Evolutionary conservation across 768 basidiomycete species (phyloP), one percentile per base, ranked within the genome.

Genomic region (Lactarius evosmus): DNA sequence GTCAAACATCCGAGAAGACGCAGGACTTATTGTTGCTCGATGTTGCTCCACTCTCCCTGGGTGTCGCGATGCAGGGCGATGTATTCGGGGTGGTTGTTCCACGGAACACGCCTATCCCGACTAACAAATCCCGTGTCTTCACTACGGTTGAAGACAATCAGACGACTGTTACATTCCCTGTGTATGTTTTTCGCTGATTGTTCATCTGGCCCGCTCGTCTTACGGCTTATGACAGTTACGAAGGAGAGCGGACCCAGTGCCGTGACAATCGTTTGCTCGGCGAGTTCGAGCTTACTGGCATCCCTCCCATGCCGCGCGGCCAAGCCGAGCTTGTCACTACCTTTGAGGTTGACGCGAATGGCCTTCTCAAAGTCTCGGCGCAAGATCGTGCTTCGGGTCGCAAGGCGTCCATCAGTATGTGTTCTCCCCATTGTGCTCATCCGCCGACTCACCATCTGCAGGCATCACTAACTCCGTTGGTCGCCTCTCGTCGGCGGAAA

Each of bases 81-180:
- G 93, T 99, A 75, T 99, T 99, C 78, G 97, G 97, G 82, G 91
- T 98, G 67, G 97, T 99, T 73, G 95, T 99, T 72, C 96, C 96
- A 74, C 91, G 97, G 72, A 99, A 99, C 84, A 98, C 97, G 69
- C 94, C 96, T 72, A 98, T 99, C 77, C 97, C 97, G 62, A 95
- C 96, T 75, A 98, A 95, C 87, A 99, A 98, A 82, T 95, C 94
- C 41, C 85, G 97, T 74, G 92, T 91, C 56, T 99, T 99, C 85
- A 99, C 97, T 70, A 99, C 97, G 60, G 97, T 99, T 68, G 97
- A 99, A 85, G 97, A 99, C 84, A 99, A 98, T 84, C 97, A 98
- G 80, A 99, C 97, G 66, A 96, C 93, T 66, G 97, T 99, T 80
- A 98, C 96, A 69, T 99, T 98, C 93, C 97, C 97, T 71, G 97